Conservation (phyloP, 208 protist genomes). For the Acanthamoeba divionensis region DNA sequence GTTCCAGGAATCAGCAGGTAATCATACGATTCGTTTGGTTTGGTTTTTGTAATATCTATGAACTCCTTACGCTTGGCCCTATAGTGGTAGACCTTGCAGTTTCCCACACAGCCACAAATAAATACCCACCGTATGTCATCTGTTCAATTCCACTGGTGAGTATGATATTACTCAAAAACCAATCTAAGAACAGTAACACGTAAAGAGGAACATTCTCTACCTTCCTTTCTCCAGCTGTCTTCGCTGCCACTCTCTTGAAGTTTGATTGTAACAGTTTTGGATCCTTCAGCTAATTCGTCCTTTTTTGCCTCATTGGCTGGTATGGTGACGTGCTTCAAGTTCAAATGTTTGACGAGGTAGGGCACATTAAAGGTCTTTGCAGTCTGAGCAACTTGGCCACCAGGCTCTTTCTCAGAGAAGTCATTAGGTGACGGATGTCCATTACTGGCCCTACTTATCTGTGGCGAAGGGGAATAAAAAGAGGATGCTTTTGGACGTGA, state of each 20-base stretch:
- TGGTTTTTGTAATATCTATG: neutral
- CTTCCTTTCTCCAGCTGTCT: no score
- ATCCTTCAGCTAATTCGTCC: neutral
- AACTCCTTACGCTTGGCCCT: slow-evolving; percentile 34
- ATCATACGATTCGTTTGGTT: no score
- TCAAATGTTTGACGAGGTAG: neutral
- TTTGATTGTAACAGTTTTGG: neutral
- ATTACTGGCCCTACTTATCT: no score
- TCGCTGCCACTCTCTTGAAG: neutral
- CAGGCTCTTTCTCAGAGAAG: no score
- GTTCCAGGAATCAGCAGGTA: no score
- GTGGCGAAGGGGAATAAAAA: no score
- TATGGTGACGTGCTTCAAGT: neutral
- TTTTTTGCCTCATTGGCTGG: neutral
- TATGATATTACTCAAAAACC: neutral
- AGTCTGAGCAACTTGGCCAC: no score
- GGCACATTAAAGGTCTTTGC: neutral
- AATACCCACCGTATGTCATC: slow-evolving; percentile 18
- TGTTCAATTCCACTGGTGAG: neutral
- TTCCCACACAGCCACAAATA: neutral
- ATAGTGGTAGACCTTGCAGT: slow-evolving; percentile 35
- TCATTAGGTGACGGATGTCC: no score
- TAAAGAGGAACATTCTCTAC: no score
- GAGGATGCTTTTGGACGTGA: no score
- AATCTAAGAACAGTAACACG: no score